Evolutionary conservation across 1,284 basidiomycete genomes (phyloP).

Genomic region (Vanrija pseudolonga): DNA sequence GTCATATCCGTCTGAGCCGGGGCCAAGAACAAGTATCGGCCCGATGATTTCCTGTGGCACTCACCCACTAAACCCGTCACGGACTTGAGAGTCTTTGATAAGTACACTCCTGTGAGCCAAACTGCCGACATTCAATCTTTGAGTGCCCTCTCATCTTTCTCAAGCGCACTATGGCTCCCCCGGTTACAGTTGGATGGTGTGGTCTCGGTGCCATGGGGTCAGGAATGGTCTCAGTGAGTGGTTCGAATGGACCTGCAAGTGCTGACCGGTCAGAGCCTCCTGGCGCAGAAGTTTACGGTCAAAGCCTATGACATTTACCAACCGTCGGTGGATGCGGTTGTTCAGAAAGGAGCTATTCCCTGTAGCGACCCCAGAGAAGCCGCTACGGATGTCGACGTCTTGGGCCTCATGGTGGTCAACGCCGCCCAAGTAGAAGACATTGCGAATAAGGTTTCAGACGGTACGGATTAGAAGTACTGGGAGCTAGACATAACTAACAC

Average conservation of each 20-base stretch:
- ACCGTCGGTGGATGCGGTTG: slow-evolving; percentile 35
- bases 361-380: slow-evolving; percentile 24
- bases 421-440: slow-evolving; percentile 39
- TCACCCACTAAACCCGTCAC: too few species aligned
- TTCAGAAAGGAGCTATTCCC: slow-evolving; percentile 20
- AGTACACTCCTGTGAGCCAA: not conserved
- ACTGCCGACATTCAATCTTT: too few species aligned
- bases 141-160: too few species aligned
- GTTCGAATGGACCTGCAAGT: not conserved
- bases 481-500: not conserved
- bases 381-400: slow-evolving; percentile 25
- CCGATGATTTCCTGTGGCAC: too few species aligned
- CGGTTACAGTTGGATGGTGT: slow-evolving; percentile 33
- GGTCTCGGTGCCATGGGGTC: slow-evolving; percentile 44
- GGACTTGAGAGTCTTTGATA: not conserved
- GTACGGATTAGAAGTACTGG: slow-evolving; percentile 13
- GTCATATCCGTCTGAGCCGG: too few species aligned
- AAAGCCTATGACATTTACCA: slow-evolving; percentile 40
- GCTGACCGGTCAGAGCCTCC: slow-evolving; percentile 22
- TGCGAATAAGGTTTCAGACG: slow-evolving; percentile 29
- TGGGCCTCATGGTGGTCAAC: slow-evolving; percentile 47
- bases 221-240: slow-evolving; percentile 34
- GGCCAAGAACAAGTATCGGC: too few species aligned
- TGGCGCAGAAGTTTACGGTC: slow-evolving; percentile 30
- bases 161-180: too few species aligned